Evolutionary conservation across 2,329 filamentous ascomycete species (phyloP).

Genomic region (Pseudocercospora fuligena): DNA sequence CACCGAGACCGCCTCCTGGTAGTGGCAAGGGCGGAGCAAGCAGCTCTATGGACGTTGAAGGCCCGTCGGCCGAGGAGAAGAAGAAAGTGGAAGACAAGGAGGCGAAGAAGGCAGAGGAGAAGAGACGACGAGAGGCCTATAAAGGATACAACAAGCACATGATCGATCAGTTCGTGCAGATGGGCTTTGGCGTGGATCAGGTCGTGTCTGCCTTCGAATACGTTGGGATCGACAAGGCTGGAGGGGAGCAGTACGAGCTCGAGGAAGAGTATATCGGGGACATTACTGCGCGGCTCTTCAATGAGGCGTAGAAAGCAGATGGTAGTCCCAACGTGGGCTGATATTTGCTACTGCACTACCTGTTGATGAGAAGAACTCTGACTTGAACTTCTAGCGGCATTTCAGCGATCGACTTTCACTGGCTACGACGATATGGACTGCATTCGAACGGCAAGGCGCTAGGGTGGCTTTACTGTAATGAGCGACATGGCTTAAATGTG

Average conservation of each 20-base stretch:
- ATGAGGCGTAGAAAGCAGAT: constrained; percentile 64
- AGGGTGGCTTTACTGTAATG: neutral
- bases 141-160: constrained; percentile 84
- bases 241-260: constrained; percentile 80
- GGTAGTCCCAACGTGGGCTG: neutral
- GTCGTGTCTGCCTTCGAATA: constrained; percentile 83
- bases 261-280: constrained; percentile 90
- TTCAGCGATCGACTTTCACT: constrained; percentile 4
- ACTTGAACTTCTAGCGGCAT: constrained; percentile 9
- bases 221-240: constrained; percentile 78
- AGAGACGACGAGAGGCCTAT: constrained; percentile 62
- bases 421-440: neutral
- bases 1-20: constrained; percentile 65
- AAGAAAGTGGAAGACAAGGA: constrained; percentile 60
- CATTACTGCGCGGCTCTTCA: constrained; percentile 81
- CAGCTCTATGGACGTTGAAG: constrained; percentile 29
- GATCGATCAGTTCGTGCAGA: constrained; percentile 80
- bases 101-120: constrained; percentile 60
- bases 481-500: neutral
- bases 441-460: constrained; percentile 12
- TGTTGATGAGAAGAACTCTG: constrained; percentile 2
- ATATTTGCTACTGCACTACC: neutral
- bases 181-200: constrained; percentile 89
- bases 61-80: constrained; percentile 46
- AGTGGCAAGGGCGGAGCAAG: constrained; percentile 41